phyloP scores from a whole-genome alignment of 305 asterid species.

The Fraxinus latifolia region DNA sequence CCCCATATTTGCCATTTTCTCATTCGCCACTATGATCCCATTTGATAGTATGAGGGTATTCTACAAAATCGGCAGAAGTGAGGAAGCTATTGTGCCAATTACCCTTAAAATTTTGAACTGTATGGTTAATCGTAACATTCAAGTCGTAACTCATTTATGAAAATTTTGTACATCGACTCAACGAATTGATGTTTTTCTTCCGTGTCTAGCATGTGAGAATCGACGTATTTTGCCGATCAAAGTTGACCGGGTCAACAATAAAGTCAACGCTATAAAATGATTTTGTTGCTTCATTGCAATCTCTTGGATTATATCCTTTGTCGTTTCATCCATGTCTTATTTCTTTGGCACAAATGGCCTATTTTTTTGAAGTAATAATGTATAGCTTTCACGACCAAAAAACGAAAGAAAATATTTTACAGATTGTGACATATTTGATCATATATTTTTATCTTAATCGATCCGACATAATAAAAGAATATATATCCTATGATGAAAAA shows the following conservation, averaged over 20 bases:
- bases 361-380: neutral
- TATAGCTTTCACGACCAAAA: neutral
- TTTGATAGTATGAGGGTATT: no score
- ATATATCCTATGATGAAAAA: neutral
- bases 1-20: no score
- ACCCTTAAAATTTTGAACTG: no score
- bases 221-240: no score
- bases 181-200: no score
- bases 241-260: neutral
- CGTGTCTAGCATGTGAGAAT: no score
- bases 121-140: neutral
- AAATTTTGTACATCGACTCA: no score
- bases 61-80: no score
- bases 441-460: neutral
- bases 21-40: no score
- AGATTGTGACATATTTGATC: neutral
- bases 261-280: neutral
- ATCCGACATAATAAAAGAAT: neutral
- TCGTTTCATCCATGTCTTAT: neutral
- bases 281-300: neutral
- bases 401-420: no score
- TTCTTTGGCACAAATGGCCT: neutral
- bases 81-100: no score
- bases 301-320: neutral
- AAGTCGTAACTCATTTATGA: neutral